phyloP scores from a whole-genome alignment of 306 rosid species.

The Cercis canadensis region DNA sequence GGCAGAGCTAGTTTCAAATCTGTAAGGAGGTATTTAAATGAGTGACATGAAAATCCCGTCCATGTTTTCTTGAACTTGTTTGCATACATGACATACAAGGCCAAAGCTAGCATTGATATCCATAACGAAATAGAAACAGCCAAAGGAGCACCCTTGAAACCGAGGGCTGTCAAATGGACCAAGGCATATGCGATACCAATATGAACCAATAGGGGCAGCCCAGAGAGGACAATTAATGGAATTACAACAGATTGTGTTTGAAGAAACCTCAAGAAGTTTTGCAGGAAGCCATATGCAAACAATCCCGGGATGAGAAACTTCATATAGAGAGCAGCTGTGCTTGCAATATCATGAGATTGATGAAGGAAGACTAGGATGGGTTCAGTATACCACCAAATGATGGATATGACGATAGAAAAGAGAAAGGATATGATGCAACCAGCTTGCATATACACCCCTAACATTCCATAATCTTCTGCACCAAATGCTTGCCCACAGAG shows the following conservation, averaged over 20 bases:
- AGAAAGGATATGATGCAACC: slow-evolving; percentile 66
- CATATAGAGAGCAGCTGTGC: slow-evolving; percentile 59
- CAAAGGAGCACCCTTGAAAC: slow-evolving; percentile 70
- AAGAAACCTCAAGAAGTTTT: slow-evolving; percentile 73
- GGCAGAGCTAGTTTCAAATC: slow-evolving; percentile 73
- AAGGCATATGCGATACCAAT: slow-evolving; percentile 59
- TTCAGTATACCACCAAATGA: slow-evolving; percentile 68
- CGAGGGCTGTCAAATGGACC: slow-evolving; percentile 52
- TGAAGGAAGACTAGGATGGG: slow-evolving; percentile 60
- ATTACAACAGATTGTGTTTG: slow-evolving; percentile 72
- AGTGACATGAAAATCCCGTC: slow-evolving; percentile 69
- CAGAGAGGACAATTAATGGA: slow-evolving; percentile 62
- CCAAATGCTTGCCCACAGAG: slow-evolving; percentile 93
- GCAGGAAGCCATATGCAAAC: slow-evolving; percentile 69
- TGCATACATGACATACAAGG: slow-evolving; percentile 44
- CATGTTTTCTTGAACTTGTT: slow-evolving; percentile 65
- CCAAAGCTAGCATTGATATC: slow-evolving; percentile 56
- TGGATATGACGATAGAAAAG: slow-evolving; percentile 55
- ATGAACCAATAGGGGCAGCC: slow-evolving; percentile 52
- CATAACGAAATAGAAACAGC: slow-evolving; percentile 68
- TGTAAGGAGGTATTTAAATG: slow-evolving; percentile 45
- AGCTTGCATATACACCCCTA: slow-evolving; percentile 86
- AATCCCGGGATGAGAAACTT: slow-evolving; percentile 70
- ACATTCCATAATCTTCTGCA: slow-evolving; percentile 54
- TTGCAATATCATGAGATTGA: slow-evolving; percentile 66